These are phyloP conservation scores for Primulina tabacum DNA, from an alignment of 257 asterid genomes.

Conservation along the genomic window DNA sequence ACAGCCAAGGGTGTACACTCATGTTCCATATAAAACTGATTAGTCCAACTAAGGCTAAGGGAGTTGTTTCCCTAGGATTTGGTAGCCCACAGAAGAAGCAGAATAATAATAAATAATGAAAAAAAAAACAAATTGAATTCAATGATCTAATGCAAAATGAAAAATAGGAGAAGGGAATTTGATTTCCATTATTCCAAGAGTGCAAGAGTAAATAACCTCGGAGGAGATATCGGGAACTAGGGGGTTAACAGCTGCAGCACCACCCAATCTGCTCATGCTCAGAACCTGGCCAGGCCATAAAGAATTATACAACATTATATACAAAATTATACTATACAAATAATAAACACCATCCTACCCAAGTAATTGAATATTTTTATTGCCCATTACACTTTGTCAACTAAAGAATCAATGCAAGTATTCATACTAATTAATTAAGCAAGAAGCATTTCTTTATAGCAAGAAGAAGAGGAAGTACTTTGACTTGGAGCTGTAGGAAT, in stretches of 20 bases:
- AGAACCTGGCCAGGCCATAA: constrained; percentile 51
- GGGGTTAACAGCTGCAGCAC: constrained; percentile 82
- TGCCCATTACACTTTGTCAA: constrained; percentile 39
- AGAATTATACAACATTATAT: not conserved
- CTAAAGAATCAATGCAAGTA: constrained; percentile 34
- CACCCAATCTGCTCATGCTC: constrained; percentile 92
- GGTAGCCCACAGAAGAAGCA: no score
- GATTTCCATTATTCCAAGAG: not conserved
- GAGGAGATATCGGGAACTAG: constrained; percentile 61
- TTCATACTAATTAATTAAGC: not conserved
- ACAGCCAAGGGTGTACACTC: constrained; percentile 21
- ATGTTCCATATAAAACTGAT: constrained; percentile 23
- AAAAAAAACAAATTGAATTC: no score
- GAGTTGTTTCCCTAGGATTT: no score
- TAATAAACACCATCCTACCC: constrained; percentile 28
- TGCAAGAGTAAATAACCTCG: constrained; percentile 46
- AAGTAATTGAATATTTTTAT: constrained; percentile 22
- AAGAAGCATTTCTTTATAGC: constrained; percentile 2
- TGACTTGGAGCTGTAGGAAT: constrained; percentile 98
- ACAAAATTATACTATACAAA: constrained; percentile 13
- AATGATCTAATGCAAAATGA: no score
- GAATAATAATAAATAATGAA: no score
- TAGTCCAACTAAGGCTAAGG: no score
- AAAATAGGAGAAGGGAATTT: no score
- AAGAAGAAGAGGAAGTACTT: constrained; percentile 43